Evolutionary conservation across 768 basidiomycete genomes (phyloP).

Genomic region (Leccinum variicolor): DNA sequence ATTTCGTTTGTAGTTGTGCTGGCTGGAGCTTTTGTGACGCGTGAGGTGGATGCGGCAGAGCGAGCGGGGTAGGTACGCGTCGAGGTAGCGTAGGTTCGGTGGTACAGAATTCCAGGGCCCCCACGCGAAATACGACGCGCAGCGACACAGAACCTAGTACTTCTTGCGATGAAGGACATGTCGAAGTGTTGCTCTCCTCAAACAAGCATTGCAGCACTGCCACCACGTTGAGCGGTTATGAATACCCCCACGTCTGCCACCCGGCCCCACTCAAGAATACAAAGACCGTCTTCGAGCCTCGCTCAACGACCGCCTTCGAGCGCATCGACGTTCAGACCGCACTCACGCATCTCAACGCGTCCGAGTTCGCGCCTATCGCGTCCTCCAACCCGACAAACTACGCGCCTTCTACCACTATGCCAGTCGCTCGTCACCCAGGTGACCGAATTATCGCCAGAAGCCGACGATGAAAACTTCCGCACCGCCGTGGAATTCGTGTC

Average conservation of each 20-base stretch:
- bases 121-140: conserved; percentile 4
- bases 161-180: conserved; percentile 20
- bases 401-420: conserved; percentile 51
- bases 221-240: conserved; percentile 13
- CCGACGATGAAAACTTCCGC: conserved; percentile 42
- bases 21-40: conserved; percentile 26
- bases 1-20: conserved; percentile 30
- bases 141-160: conserved; percentile 5
- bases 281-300: conserved; percentile 35
- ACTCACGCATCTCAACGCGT: conserved; percentile 32
- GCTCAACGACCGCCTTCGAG: conserved; percentile 42
- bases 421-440: conserved; percentile 55
- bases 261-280: conserved; percentile 21
- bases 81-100: conserved; percentile 19
- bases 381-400: conserved; percentile 46
- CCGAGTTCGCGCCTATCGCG: conserved; percentile 47
- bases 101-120: neutral
- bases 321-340: conserved; percentile 36
- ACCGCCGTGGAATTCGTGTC: conserved; percentile 53
- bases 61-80: conserved; percentile 27
- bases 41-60: conserved; percentile 17
- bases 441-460: conserved; percentile 46
- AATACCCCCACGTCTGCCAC: conserved; percentile 17
- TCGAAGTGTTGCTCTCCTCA: too few species aligned
- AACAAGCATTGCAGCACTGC: too few species aligned